These are phyloP conservation scores for Lathyrus aphaca DNA, from an alignment of 306 rosid genomes.

Conservation along the genomic window DNA sequence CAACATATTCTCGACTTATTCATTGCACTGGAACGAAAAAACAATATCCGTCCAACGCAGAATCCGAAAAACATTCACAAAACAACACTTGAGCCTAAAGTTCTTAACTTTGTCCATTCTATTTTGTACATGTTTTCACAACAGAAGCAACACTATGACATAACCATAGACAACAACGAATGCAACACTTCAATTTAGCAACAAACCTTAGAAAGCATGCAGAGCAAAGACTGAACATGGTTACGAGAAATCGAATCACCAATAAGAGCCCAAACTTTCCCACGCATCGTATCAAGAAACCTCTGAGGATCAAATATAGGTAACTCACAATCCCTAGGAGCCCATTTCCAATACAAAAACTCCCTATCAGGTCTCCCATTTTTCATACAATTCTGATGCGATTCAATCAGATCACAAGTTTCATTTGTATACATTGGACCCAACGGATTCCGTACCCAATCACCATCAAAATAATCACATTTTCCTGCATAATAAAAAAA, in stretches of 20 bases:
- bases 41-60: conserved; percentile 7
- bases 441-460: conserved; percentile 72
- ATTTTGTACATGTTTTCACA: not conserved
- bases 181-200: not conserved
- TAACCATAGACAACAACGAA: not conserved
- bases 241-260: conserved; percentile 97
- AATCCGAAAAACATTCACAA: conserved; percentile 15
- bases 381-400: conserved; percentile 80
- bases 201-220: conserved; percentile 76
- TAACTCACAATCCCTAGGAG: conserved; percentile 71
- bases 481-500: conserved; percentile 50
- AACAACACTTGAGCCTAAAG: conserved; percentile 5
- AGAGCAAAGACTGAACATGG: conserved; percentile 88
- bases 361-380: conserved; percentile 88
- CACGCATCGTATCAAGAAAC: conserved; percentile 76
- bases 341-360: conserved; percentile 84
- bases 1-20: conserved; percentile 8
- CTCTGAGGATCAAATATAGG: conserved; percentile 61
- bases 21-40: conserved; percentile 22
- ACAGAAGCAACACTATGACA: not conserved
- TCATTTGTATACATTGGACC: conserved; percentile 74
- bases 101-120: conserved; percentile 9
- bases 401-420: conserved; percentile 79
- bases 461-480: conserved; percentile 77
- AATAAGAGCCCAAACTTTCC: conserved; percentile 80